Evolutionary conservation across 75 land plant genomes (phyloP).

Genomic region (Selaginella tamariscina): DNA sequence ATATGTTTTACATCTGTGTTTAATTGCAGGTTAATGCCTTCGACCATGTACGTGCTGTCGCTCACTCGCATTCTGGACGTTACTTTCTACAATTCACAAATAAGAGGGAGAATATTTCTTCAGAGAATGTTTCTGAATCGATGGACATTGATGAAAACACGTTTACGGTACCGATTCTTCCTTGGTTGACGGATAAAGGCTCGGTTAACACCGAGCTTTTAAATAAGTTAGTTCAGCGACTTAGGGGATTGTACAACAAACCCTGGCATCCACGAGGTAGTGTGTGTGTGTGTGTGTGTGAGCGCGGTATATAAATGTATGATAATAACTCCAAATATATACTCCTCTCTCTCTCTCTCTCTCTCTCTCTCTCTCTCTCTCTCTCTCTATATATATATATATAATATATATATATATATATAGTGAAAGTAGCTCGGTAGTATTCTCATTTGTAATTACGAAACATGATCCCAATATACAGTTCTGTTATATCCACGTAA

Average conservation of each 20-base stretch:
- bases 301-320: not conserved
- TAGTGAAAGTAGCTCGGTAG: too few relatives aligned
- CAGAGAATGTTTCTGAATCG: constrained; percentile 2
- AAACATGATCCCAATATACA: not conserved
- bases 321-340: not conserved
- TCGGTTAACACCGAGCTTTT: constrained; percentile 34
- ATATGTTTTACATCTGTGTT: not conserved
- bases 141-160: constrained; percentile 7
- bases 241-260: constrained; percentile 78
- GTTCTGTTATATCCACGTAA: not conserved
- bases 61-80: constrained; percentile 36
- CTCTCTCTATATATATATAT: not conserved
- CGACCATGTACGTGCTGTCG: constrained; percentile 53
- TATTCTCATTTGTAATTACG: too few relatives aligned
- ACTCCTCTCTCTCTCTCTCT: not conserved
- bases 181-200: constrained; percentile 92
- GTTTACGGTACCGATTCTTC: constrained; percentile 41
- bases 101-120: not conserved
- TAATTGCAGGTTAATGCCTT: constrained; percentile 63
- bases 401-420: not conserved
- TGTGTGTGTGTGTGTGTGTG: not conserved
- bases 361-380: not conserved
- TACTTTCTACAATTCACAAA: constrained; percentile 27
- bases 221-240: constrained; percentile 46
- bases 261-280: constrained; percentile 92